Evolutionary conservation across 805 yeast genomes (phyloP).

Genomic region (Ogataea populi-albae): DNA sequence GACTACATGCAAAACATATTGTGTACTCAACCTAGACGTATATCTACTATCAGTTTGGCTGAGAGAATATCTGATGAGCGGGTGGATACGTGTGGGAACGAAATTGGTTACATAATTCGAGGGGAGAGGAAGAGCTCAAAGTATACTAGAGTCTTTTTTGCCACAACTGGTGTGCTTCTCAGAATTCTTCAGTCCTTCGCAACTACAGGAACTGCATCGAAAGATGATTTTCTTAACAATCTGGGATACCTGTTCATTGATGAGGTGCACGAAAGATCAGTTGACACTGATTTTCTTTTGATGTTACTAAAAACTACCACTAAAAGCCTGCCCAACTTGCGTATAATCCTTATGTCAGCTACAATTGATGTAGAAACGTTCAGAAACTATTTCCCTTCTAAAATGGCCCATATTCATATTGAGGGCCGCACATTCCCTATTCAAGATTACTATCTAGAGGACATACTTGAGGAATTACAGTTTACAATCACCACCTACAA

Average conservation of each 20-base stretch:
- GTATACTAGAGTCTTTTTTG: conserved; percentile 75
- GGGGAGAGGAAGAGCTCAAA: conserved; percentile 73
- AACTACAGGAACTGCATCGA: conserved; percentile 22
- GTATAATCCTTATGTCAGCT: conserved; percentile 87
- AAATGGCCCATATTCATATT: conserved; percentile 67
- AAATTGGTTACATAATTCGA: conserved; percentile 85
- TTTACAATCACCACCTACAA: conserved; percentile 44
- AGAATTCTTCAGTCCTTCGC: conserved; percentile 69
- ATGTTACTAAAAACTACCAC: conserved; percentile 68
- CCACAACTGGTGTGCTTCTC: conserved; percentile 88
- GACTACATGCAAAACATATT: conserved; percentile 60
- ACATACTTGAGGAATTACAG: conserved; percentile 53
- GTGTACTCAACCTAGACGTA: conserved; percentile 95
- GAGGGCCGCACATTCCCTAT: conserved; percentile 95
- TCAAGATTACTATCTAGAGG: conserved; percentile 68
- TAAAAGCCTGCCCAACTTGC: conserved; percentile 49
- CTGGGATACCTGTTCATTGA: conserved; percentile 78
- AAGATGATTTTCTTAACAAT: conserved; percentile 43
- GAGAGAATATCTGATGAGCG: conserved; percentile 90
- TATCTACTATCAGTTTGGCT: conserved; percentile 91
- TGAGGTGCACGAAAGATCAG: conserved; percentile 95
- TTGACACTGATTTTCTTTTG: conserved; percentile 82
- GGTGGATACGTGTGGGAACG: conserved; percentile 58
- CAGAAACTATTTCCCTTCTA: conserved; percentile 56
- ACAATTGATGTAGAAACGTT: conserved; percentile 76